Percentiles rank a stretch among this genome's conserved stretches.
phyloP scores from a whole-genome alignment of 106 monocot species.

The Amphibolis antarctica region DNA sequence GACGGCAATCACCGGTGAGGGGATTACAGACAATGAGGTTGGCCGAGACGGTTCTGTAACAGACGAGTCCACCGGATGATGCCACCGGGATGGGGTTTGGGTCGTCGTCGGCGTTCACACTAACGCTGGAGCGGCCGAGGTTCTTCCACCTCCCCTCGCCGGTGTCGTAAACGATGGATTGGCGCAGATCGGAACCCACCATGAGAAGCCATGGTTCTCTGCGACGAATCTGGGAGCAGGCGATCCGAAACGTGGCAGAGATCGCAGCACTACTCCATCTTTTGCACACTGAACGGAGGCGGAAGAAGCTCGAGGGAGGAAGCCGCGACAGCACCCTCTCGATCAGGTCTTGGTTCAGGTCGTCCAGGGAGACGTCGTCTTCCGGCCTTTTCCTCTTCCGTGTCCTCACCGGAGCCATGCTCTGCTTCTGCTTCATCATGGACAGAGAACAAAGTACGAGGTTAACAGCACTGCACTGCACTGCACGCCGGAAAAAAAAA shows the following conservation, averaged over 20 bases:
- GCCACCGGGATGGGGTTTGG: conserved; percentile 42
- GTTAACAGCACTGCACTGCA: too few relatives aligned
- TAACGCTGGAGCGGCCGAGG: conserved; percentile 16
- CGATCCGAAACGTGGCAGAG: conserved; percentile 43
- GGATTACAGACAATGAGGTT: conserved; percentile 42
- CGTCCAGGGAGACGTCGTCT: conserved; percentile 33
- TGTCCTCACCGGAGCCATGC: not conserved
- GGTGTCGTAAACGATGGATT: conserved; percentile 38
- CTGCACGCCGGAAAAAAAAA: too few relatives aligned
- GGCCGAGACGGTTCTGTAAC: conserved; percentile 28
- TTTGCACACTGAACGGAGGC: conserved; percentile 64
- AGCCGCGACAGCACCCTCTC: conserved; percentile 61
- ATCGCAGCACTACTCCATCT: conserved; percentile 39
- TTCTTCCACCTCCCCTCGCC: conserved; percentile 46
- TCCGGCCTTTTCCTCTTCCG: conserved; percentile 44
- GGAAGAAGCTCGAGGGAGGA: conserved; percentile 66
- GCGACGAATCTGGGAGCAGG: conserved; percentile 46
- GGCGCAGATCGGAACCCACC: conserved; percentile 37
- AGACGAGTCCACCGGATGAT: conserved; percentile 55
- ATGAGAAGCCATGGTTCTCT: conserved; percentile 73
- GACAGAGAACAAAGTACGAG: not conserved
- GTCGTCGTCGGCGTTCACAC: conserved; percentile 4
- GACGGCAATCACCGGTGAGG: conserved; percentile 39
- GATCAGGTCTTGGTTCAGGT: conserved; percentile 68
- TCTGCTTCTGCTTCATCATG: conserved; percentile 16